phyloP scores from a whole-genome alignment of 1,284 basidiomycete species.

The Ganoderma lucidum region DNA sequence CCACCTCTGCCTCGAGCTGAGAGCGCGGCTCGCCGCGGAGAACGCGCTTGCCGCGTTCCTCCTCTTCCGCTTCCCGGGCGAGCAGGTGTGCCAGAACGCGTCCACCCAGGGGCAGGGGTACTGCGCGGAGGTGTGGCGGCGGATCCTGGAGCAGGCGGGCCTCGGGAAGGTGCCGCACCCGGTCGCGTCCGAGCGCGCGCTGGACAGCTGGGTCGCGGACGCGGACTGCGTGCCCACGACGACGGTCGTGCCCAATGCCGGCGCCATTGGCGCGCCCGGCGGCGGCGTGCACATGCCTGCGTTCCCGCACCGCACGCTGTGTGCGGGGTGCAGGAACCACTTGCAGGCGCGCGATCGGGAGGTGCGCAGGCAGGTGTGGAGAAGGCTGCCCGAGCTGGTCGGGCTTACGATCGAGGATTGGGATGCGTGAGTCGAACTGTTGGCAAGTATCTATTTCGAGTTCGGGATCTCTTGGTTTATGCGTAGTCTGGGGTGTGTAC shows the following conservation, averaged over 20 bases:
- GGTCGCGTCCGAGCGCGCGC: constrained; percentile 15
- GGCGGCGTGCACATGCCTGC: not conserved
- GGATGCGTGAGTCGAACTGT: not conserved
- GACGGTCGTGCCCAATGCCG: too few relatives aligned
- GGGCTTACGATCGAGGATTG: constrained; percentile 11
- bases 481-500: too few relatives aligned
- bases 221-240: constrained; percentile 8
- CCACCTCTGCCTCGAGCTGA: constrained; percentile 12
- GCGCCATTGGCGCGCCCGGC: not conserved
- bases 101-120: not conserved
- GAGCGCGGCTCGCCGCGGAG: constrained; percentile 6
- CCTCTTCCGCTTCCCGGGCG: not conserved
- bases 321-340: constrained; percentile 10
- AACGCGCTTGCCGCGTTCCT: constrained; percentile 12
- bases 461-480: too few relatives aligned
- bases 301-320: constrained; percentile 5
- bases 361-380: constrained; percentile 13
- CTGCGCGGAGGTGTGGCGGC: constrained; percentile 12
- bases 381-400: constrained; percentile 8
- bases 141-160: constrained; percentile 14
- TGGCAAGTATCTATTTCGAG: too few relatives aligned
- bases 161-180: constrained; percentile 7
- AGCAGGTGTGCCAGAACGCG: not conserved
- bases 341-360: constrained; percentile 13
- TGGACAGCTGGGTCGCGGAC: constrained; percentile 18